Evolutionary conservation across 495 filamentous ascomycete species (phyloP), one percentile per base, ranked within the genome.

Genomic region (Geopyxis carbonaria): DNA sequence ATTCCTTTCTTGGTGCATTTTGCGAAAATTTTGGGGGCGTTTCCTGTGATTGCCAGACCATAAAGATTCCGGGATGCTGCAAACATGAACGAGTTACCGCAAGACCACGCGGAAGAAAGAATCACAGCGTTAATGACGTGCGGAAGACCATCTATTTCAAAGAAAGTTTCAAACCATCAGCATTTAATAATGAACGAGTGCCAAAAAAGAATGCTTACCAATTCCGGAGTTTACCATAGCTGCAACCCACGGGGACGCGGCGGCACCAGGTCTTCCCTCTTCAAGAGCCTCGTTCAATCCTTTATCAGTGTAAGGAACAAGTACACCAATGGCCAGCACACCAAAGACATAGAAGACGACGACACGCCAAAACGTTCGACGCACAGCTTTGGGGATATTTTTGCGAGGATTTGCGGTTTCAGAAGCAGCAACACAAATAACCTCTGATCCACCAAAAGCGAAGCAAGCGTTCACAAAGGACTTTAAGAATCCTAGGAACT

Each of bases 31-130:
- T 62, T 65, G 0, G 74, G 75, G 13, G 56, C 73, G 57, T 62
- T 75, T 37, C 54, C 64, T 40, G 77, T 53, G 20, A 71, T 52
- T n/a, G 69, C 65, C n/a, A 72, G 55, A 0, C 62, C 64, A 50
- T 70, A 70, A 6, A 70, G 55, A 2, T 61, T 47, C n/a, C 70
- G 69, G 2, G 68, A 70, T 4, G 67, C 62, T 6, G 66, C 55
- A 47, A 66, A 71, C 11, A 77, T 60, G 57, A 72, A 76, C 1
- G 68, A 67, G 46, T 75, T 75, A 23, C 65, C 73, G 14, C 72
- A 71, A 5, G 70, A 73, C 62, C 78, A 78, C 2, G 76, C 79
- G 2, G 75, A 80, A 7, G 77, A 71, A 28, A 81, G 65, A 35
- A 86, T 80, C 4, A 76, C 61, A 1, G 72, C 67, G 23, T 78